Evolutionary conservation across 2,329 filamentous ascomycete species (phyloP).

Genomic region (Chrysoporthe austroafricana): DNA sequence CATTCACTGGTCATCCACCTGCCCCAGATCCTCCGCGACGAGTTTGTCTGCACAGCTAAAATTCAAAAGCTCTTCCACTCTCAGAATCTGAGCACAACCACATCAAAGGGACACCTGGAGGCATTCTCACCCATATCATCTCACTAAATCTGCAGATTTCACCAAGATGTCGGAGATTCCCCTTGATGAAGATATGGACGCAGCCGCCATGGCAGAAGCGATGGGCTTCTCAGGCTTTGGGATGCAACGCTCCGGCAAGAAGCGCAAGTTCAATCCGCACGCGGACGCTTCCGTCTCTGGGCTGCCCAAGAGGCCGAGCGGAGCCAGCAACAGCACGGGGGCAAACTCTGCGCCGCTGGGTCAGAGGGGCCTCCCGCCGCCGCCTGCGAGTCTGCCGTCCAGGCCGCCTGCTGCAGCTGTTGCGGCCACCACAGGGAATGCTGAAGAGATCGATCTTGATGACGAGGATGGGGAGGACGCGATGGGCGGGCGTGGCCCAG

Average conservation of each 20-base stretch:
- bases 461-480: constrained; percentile 33
- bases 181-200: constrained; percentile 35
- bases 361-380: constrained; percentile 35
- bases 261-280: constrained; percentile 67
- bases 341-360: constrained; percentile 46
- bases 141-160: neutral
- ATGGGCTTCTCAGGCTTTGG: constrained; percentile 80
- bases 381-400: constrained; percentile 29
- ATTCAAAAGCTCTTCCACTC: neutral
- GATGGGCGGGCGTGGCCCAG: neutral
- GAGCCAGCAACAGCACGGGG: constrained; percentile 34
- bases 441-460: constrained; percentile 50
- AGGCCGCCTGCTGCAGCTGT: constrained; percentile 19
- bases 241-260: constrained; percentile 59
- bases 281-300: constrained; percentile 52
- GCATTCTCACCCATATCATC: neutral
- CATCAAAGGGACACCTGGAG: neutral
- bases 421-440: constrained; percentile 36
- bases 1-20: neutral
- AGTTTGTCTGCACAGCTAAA: neutral
- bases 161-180: constrained; percentile 24
- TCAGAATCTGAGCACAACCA: neutral
- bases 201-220: constrained; percentile 63
- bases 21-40: neutral
- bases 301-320: constrained; percentile 36